Conservation (phyloP, 1,284 basidiomycete genomes). For the Hemileia vastatrix region DNA sequence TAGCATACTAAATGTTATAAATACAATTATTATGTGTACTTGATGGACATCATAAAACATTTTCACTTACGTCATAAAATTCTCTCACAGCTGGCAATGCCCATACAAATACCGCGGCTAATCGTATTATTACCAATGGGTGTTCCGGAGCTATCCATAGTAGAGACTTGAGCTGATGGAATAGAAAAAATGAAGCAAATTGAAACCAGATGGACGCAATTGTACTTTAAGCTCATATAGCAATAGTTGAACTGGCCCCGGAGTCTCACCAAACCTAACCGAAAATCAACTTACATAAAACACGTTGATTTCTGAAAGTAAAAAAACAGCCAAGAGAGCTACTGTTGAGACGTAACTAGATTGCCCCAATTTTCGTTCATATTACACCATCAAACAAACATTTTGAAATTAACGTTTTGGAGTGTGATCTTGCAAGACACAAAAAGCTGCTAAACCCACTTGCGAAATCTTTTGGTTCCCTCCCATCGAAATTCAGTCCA, state of each 20-base stretch:
- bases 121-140: constrained; percentile 62
- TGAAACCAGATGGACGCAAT: not conserved
- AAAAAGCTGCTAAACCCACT: constrained; percentile 39
- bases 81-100: constrained; percentile 59
- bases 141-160: constrained; percentile 81
- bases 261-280: not conserved
- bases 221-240: not conserved
- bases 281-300: constrained; percentile 26
- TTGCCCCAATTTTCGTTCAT: no score
- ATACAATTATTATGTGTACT: no score
- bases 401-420: no score
- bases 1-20: constrained; percentile 22
- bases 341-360: constrained; percentile 58
- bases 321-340: constrained; percentile 62
- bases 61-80: constrained; percentile 59
- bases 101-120: constrained; percentile 66
- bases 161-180: constrained; percentile 50
- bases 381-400: no score
- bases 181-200: not conserved
- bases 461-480: constrained; percentile 61
- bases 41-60: no score
- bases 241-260: not conserved
- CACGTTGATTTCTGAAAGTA: constrained; percentile 64
- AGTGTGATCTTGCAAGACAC: no score
- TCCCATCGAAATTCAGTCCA: constrained; percentile 80